Evolutionary conservation across 2,329 filamentous ascomycete genomes (phyloP), one percentile per base, ranked within the genome.

Genomic region (Corynespora cassiicola): DNA sequence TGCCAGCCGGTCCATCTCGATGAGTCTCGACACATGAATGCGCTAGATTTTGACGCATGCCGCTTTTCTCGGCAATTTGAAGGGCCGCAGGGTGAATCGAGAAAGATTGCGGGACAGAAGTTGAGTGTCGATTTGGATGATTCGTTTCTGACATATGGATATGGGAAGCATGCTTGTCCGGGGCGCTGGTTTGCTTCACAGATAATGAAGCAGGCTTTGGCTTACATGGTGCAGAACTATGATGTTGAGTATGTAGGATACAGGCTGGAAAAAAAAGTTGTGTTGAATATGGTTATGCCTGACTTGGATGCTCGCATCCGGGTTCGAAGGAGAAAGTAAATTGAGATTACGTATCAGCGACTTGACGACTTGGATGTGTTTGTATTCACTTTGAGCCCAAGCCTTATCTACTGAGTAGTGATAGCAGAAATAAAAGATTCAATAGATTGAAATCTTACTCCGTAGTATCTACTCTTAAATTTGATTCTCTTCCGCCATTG

Each of bases 81-180:
- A 21, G 25, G 18, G 7, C 12, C n/a, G 16, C 6, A 29, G 6
- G 12, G n/a, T 17, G n/a, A n/a, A n/a, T n/a, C n/a, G n/a, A n/a
- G n/a, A n/a, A n/a, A n/a, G n/a, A n/a, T n/a, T n/a, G n/a, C n/a
- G n/a, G n/a, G n/a, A n/a, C n/a, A n/a, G n/a, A n/a, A n/a, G n/a
- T n/a, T n/a, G n/a, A n/a, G n/a, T n/a, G n/a, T n/a, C n/a, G n/a
- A n/a, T n/a, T n/a, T n/a, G n/a, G n/a, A n/a, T n/a, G n/a, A n/a
- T n/a, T n/a, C 42, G 5, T 45, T 41, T 14, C 25, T 45, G n/a
- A n/a, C 31, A 2, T 45, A 37, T 16, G 42, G 42, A 4, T 42
- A 47, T 26, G 43, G 43, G 2, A 36, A 32, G 25, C 39, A 47
- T 17, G 43, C 22, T 6, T 47, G 43, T 24, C 43, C 43, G 18